A percentile compares a stretch with the other conserved stretches of the same genome.
Evolutionary conservation across 192 early-diverging fungal species (phyloP).

Genomic region (Coemansia sp.): DNA sequence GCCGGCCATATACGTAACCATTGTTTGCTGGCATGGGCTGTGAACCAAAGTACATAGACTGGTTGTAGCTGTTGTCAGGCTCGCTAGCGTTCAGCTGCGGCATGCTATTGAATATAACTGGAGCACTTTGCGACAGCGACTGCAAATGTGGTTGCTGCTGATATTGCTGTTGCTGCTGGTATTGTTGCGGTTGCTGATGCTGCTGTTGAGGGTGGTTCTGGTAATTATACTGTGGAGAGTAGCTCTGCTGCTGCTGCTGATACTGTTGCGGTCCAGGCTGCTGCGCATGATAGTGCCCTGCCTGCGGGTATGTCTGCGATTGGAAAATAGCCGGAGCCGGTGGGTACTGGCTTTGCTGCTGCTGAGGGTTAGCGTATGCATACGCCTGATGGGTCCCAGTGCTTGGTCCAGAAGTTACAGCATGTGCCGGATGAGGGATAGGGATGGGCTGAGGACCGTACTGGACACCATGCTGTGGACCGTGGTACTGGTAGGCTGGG

Average conservation of each 20-base stretch:
- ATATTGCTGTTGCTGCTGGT: constrained; percentile 10
- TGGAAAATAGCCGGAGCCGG: neutral
- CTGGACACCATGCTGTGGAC: neutral
- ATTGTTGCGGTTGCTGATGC: neutral
- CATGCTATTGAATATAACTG: constrained; percentile 7
- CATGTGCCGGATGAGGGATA: neutral
- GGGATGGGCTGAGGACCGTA: constrained; percentile 1
- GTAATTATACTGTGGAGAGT: neutral
- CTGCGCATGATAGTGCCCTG: neutral
- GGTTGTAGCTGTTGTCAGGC: neutral
- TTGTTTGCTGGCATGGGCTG: constrained; percentile 10
- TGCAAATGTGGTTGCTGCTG: constrained; percentile 2
- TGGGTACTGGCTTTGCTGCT: neutral
- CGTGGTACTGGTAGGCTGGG: neutral
- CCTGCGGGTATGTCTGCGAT: neutral
- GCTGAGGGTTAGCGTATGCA: neutral
- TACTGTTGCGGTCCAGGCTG: neutral
- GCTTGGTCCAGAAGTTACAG: neutral
- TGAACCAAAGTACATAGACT: constrained; percentile 6
- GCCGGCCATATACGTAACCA: neutral
- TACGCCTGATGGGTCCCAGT: neutral
- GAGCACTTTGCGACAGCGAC: constrained; percentile 18
- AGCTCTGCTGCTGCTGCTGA: constrained; percentile 14
- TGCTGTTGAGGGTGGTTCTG: constrained; percentile 5
- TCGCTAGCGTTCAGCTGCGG: constrained; percentile 1